Base-by-base conservation (phyloP, 1,139 yeast species). In the Protomyces lactucae-debilis region DNA sequence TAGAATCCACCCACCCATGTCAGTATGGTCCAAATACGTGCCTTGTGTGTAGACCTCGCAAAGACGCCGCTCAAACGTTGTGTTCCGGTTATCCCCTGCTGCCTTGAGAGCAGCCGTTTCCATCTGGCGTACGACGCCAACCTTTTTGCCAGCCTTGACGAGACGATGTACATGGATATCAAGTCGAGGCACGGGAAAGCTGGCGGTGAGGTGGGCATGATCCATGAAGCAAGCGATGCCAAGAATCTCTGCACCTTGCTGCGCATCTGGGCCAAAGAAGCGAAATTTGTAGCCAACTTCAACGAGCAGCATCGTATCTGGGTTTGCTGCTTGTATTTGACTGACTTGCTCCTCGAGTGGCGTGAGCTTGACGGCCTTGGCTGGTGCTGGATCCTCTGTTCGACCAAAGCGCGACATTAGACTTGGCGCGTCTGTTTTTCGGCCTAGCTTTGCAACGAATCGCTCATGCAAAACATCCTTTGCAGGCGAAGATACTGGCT, bases 221-320 rank as follows among this genome's bases (percentile, higher is more conserved):
- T 0, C 95, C 92, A 0, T 88, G 86, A 0, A 89, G 80, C 35
- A 86, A 77, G 84, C 86, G 61, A 88, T 86, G 67, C 87, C 86
- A 48, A 90, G 75, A 14, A 86, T 79, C 60, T 79, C 76, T 9
- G 96, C 81, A 0, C 86, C 96, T 2, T 77, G 78, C 18, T 77
- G 79, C 0, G 98, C 98, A 76, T 92, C 97, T 64, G 84, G 81
- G 0, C 96, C 97, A 73, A 84, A 90, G 66, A 91, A 85, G 72
- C 88, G 88, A 76, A 85, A 93, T 74, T 90, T 90, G 76, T 93
- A 93, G 0, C 99, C 99, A 8, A 88, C 95, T 72, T 93, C 95
- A 28, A 93, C 80, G 0, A 93, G 85, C 6, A 93, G 77, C 1
- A 93, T 70, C 56, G 88, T 87, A 68, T 89, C 96, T 57, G 74